These are phyloP conservation scores for Claviceps citrina DNA, from an alignment of 2,329 filamentous ascomycete genomes.

Conservation along the genomic window DNA sequence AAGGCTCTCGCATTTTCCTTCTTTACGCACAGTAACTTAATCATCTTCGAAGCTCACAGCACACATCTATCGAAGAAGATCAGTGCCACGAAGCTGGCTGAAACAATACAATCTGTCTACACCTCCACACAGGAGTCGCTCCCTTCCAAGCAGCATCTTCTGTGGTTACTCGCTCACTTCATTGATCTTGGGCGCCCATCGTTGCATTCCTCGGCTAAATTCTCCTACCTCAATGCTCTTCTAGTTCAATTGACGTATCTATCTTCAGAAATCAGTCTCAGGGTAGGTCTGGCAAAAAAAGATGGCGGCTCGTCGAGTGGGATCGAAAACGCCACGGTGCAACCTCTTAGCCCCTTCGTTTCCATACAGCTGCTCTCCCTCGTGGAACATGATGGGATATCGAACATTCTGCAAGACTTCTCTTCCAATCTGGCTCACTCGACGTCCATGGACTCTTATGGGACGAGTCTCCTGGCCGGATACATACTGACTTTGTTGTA, in stretches of 20 bases:
- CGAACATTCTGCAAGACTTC: conserved; percentile 24
- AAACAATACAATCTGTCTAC: conserved; percentile 24
- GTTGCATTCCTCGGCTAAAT: conserved; percentile 18
- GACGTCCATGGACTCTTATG: conserved; percentile 16
- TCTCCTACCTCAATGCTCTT: conserved; percentile 33
- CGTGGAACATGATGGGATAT: conserved; percentile 61
- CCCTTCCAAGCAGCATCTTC: conserved; percentile 26
- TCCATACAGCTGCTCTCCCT: conserved; percentile 52
- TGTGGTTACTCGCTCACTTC: conserved; percentile 55
- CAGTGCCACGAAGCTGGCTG: conserved; percentile 25
- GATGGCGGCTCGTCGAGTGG: conserved; percentile 8
- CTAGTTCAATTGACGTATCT: conserved; percentile 38
- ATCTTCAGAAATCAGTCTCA: conserved; percentile 32
- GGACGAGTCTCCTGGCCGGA: conserved; percentile 56
- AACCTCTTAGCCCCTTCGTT: conserved; percentile 39
- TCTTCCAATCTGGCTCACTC: conserved; percentile 17
- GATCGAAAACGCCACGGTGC: conserved; percentile 1
- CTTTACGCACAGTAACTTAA: conserved; percentile 21
- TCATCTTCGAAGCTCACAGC: conserved; percentile 26
- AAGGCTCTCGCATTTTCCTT: conserved; percentile 24
- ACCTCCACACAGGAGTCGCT: conserved; percentile 11
- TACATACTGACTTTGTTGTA: conserved; percentile 75
- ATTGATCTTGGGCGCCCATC: conserved; percentile 37
- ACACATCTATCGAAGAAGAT: conserved; percentile 21
- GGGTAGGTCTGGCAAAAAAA: conserved; percentile 1